Evolutionary conservation across 148 eudicot genomes (phyloP).

Genomic region (Salicornia ramosissima): DNA sequence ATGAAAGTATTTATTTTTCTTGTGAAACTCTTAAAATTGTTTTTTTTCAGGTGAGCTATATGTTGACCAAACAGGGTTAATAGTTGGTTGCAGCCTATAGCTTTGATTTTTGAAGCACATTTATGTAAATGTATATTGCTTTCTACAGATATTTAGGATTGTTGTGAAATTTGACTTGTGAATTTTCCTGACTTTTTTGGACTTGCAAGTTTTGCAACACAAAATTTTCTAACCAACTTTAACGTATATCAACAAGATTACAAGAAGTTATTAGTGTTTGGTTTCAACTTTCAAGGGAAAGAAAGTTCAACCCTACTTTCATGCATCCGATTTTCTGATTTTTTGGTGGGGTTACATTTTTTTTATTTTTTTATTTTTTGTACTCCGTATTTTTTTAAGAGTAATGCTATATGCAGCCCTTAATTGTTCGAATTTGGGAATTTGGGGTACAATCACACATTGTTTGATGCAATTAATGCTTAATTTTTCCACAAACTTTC

Average conservation of each 20-base stretch:
- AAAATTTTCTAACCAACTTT: constrained; percentile 12
- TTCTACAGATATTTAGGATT: neutral
- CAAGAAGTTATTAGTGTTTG: neutral
- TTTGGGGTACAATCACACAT: no score
- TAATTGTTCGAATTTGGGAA: no score
- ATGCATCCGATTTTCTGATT: neutral
- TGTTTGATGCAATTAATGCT: no score
- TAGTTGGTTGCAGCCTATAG: constrained; percentile 24
- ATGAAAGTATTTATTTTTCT: constrained; percentile 8
- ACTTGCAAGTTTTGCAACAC: neutral
- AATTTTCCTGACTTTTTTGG: constrained; percentile 5
- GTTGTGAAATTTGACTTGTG: constrained; percentile 9
- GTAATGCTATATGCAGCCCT: no score
- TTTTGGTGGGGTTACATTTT: no score
- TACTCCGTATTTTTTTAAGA: no score
- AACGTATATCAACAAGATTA: neutral
- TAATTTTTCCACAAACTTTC: no score
- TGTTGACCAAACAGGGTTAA: constrained; percentile 39
- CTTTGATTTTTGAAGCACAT: neutral
- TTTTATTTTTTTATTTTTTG: no score
- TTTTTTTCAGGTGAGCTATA: constrained; percentile 52
- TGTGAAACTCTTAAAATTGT: constrained; percentile 11
- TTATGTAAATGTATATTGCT: neutral
- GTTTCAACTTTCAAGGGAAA: neutral
- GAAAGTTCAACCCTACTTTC: neutral